phyloP scores from a whole-genome alignment of 225 moss, liverwort and hornwort genomes.

The Bryoerythrophyllum caledonicum region DNA sequence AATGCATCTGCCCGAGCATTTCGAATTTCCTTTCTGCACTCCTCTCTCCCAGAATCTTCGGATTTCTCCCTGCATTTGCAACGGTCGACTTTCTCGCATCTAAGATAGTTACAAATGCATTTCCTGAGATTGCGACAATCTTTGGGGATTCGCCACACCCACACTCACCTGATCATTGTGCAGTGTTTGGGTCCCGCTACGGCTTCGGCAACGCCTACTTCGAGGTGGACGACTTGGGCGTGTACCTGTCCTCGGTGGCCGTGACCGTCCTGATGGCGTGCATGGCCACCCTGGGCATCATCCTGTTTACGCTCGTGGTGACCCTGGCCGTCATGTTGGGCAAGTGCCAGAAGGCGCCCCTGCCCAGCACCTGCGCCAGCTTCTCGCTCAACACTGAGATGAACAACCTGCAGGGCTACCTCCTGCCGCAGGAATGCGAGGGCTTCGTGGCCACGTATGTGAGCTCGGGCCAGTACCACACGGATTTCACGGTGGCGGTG shows the following conservation, averaged over 20 bases:
- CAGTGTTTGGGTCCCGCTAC: conserved; percentile 58
- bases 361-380: conserved; percentile 53
- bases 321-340: conserved; percentile 89
- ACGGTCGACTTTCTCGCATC: too few species aligned
- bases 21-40: too few species aligned
- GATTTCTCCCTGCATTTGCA: too few species aligned
- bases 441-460: conserved; percentile 54
- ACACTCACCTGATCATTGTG: not conserved
- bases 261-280: conserved; percentile 62
- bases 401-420: conserved; percentile 85
- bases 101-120: too few species aligned
- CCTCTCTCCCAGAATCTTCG: too few species aligned
- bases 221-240: conserved; percentile 81
- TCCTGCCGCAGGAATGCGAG: conserved; percentile 57
- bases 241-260: conserved; percentile 83
- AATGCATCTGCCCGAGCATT: too few species aligned
- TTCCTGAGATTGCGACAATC: too few species aligned
- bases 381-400: conserved; percentile 75
- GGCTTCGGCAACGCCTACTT: conserved; percentile 65
- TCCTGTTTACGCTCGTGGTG: conserved; percentile 82
- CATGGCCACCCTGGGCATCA: conserved; percentile 67
- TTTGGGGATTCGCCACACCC: too few species aligned
- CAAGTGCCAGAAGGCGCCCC: conserved; percentile 56
- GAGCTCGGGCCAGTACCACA: conserved; percentile 56
- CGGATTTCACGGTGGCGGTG: conserved; percentile 73